Percentiles rank a stretch among this genome's conserved stretches.
phyloP scores from a whole-genome alignment of 345 rosid species.

The Rhizophora mangle region DNA sequence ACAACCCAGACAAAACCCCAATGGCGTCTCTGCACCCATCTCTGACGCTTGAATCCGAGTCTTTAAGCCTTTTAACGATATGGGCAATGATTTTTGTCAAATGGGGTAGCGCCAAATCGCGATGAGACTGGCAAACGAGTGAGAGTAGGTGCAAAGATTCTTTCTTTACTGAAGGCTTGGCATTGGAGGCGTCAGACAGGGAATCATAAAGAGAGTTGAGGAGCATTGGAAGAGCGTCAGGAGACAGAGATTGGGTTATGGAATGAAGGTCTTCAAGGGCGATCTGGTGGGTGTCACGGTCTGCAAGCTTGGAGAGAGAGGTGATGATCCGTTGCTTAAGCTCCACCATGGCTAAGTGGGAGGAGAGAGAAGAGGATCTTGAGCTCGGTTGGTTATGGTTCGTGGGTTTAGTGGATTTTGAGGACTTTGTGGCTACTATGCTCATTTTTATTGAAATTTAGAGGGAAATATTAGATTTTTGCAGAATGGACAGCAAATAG shows the following conservation, averaged over 20 bases:
- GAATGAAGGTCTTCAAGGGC: constrained; percentile 90
- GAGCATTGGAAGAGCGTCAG: constrained; percentile 77
- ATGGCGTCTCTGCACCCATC: constrained; percentile 92
- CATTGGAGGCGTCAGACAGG: constrained; percentile 51
- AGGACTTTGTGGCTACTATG: constrained; percentile 45
- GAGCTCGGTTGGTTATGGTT: constrained; percentile 30
- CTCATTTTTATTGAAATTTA: constrained; percentile 33
- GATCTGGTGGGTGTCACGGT: constrained; percentile 93
- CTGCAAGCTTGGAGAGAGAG: constrained; percentile 84
- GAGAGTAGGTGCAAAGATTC: constrained; percentile 78
- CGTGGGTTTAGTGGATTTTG: constrained; percentile 34
- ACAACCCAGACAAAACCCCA: constrained; percentile 62
- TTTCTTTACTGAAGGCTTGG: constrained; percentile 85
- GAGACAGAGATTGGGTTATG: constrained; percentile 58
- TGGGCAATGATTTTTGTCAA: constrained; percentile 66
- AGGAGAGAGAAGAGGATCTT: constrained; percentile 60
- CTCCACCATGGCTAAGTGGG: constrained; percentile 95
- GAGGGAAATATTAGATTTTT: not conserved
- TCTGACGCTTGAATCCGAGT: constrained; percentile 81
- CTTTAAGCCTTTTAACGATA: constrained; percentile 70
- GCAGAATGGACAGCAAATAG: not conserved
- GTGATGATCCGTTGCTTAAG: constrained; percentile 82
- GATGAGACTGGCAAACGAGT: constrained; percentile 48
- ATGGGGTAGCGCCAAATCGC: constrained; percentile 65
- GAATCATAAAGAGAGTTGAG: constrained; percentile 89